Conservation (phyloP, 441 rosid genomes). For the Euphorbia schlechtendalii region DNA sequence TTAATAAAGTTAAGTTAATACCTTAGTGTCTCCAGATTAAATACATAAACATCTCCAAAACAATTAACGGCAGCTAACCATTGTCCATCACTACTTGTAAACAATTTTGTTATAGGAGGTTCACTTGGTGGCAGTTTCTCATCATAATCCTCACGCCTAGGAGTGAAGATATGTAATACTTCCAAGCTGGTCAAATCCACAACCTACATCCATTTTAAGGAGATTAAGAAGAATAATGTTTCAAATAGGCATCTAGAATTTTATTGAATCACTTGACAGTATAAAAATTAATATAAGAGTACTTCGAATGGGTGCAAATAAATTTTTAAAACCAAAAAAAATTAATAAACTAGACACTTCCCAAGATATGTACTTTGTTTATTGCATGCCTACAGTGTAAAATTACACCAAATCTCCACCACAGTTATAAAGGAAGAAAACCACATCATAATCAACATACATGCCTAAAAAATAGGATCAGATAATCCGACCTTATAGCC, state of each 20-base stretch:
- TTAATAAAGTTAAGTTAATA: conserved; percentile 18
- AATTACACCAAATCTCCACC: no score
- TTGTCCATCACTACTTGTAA: conserved; percentile 72
- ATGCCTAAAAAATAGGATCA: background rate
- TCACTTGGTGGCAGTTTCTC: conserved; percentile 44
- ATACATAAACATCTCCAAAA: conserved; percentile 80
- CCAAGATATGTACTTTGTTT: background rate
- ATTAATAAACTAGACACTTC: background rate
- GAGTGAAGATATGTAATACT: conserved; percentile 57
- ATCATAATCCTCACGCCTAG: conserved; percentile 43
- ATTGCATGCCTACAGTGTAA: no score
- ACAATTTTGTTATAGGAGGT: conserved; percentile 84
- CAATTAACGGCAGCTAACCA: conserved; percentile 93
- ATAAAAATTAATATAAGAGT: background rate
- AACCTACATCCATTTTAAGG: conserved; percentile 32
- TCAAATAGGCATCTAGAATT: no score
- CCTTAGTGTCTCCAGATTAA: conserved; percentile 81
- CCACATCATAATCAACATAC: background rate
- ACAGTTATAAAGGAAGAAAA: no score
- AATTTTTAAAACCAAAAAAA: background rate
- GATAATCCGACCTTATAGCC: background rate
- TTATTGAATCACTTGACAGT: no score
- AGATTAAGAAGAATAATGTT: background rate
- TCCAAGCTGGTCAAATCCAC: conserved; percentile 57
- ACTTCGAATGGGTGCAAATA: background rate